phyloP scores from a whole-genome alignment of 2,329 filamentous ascomycete genomes.

The Paracorniculantispora psalliotae region DNA sequence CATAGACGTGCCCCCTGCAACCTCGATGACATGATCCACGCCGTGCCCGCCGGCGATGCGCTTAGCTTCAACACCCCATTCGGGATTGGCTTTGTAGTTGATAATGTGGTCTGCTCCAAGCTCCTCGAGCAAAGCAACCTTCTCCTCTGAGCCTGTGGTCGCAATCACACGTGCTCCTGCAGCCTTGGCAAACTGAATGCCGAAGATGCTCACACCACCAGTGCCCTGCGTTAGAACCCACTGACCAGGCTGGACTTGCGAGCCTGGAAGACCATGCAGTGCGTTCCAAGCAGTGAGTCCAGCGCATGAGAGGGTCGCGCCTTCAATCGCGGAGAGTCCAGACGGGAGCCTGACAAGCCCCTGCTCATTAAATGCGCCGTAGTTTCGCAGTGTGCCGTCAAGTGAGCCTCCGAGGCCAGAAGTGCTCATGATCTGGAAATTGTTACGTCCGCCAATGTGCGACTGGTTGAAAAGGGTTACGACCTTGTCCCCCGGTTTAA shows the following conservation, averaged over 20 bases:
- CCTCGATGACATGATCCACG: slow-evolving; percentile 44
- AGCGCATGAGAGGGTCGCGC: slow-evolving; percentile 55
- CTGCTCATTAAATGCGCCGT: slow-evolving; percentile 61
- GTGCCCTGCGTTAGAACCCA: slow-evolving; percentile 65
- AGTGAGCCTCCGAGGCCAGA: slow-evolving; percentile 64
- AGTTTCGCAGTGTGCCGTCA: slow-evolving; percentile 64
- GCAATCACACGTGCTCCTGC: slow-evolving; percentile 44
- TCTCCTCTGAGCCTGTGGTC: slow-evolving; percentile 41
- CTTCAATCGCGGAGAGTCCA: slow-evolving; percentile 48
- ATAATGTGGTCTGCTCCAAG: slow-evolving; percentile 46
- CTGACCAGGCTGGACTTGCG: slow-evolving; percentile 46
- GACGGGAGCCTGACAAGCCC: slow-evolving; percentile 62
- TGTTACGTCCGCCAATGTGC: slow-evolving; percentile 41
- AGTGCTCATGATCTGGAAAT: slow-evolving; percentile 22
- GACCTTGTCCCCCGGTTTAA: slow-evolving; percentile 49
- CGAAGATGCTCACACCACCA: slow-evolving; percentile 63
- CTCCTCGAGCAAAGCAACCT: slow-evolving; percentile 37
- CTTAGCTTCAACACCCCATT: slow-evolving; percentile 41
- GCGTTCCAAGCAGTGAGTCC: slow-evolving; percentile 63
- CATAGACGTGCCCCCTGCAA: slow-evolving; percentile 40
- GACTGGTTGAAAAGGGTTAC: slow-evolving; percentile 57
- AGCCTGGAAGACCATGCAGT: slow-evolving; percentile 50
- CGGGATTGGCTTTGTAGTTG: slow-evolving; percentile 41
- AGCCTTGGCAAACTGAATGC: slow-evolving; percentile 50
- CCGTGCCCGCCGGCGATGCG: slow-evolving; percentile 38